Percentiles rank a stretch among this genome's conserved stretches.
phyloP scores from a whole-genome alignment of 202 grass and related monocot species.

The Setaria italica region DNA sequence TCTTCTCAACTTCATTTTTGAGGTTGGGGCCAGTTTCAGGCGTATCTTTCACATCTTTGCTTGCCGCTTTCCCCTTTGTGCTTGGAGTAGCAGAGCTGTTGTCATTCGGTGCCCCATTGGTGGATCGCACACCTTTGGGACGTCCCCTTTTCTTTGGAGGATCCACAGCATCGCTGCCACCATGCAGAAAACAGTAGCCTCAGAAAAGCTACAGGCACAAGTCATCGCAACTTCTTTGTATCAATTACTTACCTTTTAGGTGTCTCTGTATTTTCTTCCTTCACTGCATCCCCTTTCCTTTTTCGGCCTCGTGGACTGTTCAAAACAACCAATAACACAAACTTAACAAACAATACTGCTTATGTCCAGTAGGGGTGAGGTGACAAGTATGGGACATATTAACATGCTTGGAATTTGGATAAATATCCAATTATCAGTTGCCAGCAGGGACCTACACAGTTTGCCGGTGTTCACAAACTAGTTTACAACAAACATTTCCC shows the following conservation, averaged over 20 bases:
- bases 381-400: not conserved
- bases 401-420: conserved; percentile 18
- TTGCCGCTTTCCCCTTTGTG: conserved; percentile 52
- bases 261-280: conserved; percentile 56
- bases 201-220: conserved; percentile 25
- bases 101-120: conserved; percentile 36
- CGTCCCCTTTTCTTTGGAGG: conserved; percentile 60
- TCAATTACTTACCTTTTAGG: conserved; percentile 54
- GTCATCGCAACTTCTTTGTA: conserved; percentile 13
- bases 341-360: conserved; percentile 19
- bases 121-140: conserved; percentile 52
- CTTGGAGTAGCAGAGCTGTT: conserved; percentile 46
- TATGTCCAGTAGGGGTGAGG: not conserved
- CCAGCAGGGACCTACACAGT: not conserved
- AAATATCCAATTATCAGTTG: not conserved
- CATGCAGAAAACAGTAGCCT: conserved; percentile 36
- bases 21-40: conserved; percentile 44
- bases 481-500: not conserved
- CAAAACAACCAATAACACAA: conserved; percentile 42
- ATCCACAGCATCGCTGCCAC: conserved; percentile 48
- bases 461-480: not conserved
- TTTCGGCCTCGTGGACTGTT: conserved; percentile 60
- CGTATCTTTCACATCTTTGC: conserved; percentile 41
- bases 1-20: conserved; percentile 50
- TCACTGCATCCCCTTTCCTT: conserved; percentile 39